Evolutionary conservation across 1,284 basidiomycete species (phyloP), one percentile per base, ranked within the genome.

Genomic region (Ustilago loliicola): DNA sequence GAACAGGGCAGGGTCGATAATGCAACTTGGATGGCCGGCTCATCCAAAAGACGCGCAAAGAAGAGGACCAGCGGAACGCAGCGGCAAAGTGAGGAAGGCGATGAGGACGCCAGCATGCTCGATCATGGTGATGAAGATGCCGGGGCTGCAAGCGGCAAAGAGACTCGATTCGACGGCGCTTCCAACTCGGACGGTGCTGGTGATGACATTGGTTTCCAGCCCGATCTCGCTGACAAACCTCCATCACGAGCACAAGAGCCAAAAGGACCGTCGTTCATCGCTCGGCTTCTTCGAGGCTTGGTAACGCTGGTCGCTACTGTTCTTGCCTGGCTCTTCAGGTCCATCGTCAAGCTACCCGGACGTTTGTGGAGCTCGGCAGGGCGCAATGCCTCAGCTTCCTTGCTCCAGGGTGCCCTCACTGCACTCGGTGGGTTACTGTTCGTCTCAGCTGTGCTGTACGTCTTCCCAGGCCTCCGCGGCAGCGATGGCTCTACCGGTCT

Each of bases 61-160:
- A 68, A 61, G 58, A 68, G 45, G 19, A 64, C 57, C 21, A 61
- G 57, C 30, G 53, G 42, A 25, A 48, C 36, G 3, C 62, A 38
- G 45, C 36, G 52, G 2, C 42, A n/a, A 2, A 56, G 54, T 9
- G 45, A 19, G 6, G 64, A 54, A 0, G 57, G 50, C 8, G 72
- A 79, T 34, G 69, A 38, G 19, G 42, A 60, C 53, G 29, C 59
- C 21, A 66, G 56, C 21, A 40, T 50, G 47, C 8, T 61, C 38
- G 23, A 42, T 40, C 36, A 67, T 29, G 48, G 56, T 10, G 69
- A 42, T 2, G 70, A 68, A 0, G 66, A 74, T 54, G 62, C 62
- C n/a, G 66, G 50, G 13, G 72, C 62, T 25, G 55, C 54, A 2
- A 77, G 74, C 30, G 66, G 77, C n/a, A 77, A 77, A 40, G 74